Evolutionary conservation across 148 eudicot genomes (phyloP).

Genomic region (Diospyros kaki): DNA sequence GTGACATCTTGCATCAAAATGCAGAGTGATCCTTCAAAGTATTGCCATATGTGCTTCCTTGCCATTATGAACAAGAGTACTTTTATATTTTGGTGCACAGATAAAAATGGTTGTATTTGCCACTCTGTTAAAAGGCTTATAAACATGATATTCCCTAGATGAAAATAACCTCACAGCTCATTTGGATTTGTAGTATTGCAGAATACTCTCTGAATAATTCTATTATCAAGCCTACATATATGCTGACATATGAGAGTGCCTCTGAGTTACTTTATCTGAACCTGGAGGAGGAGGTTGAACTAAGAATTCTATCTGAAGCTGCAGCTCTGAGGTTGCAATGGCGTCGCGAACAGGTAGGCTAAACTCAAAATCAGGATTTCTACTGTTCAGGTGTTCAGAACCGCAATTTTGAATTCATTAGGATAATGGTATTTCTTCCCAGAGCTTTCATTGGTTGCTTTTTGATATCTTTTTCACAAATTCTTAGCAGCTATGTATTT

Average conservation of each 20-base stretch:
- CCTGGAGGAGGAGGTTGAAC: constrained; percentile 80
- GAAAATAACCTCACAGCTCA: constrained; percentile 13
- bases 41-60: no score
- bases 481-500: neutral
- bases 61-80: no score
- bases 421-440: neutral
- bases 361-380: neutral
- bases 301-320: constrained; percentile 84
- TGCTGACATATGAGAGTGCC: constrained; percentile 98
- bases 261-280: constrained; percentile 84
- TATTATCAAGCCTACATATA: constrained; percentile 77
- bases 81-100: neutral
- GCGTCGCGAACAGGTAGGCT: constrained; percentile 76
- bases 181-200: constrained; percentile 59
- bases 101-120: neutral
- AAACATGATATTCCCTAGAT: neutral
- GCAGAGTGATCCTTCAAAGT: neutral
- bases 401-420: neutral
- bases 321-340: constrained; percentile 76
- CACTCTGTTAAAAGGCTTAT: neutral
- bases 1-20: neutral
- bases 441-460: neutral
- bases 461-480: neutral
- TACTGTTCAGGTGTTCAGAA: neutral
- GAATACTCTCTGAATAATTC: constrained; percentile 84